phyloP scores from a whole-genome alignment of 2,329 filamentous ascomycete genomes.

The Gaeumannomyces tritici region DNA sequence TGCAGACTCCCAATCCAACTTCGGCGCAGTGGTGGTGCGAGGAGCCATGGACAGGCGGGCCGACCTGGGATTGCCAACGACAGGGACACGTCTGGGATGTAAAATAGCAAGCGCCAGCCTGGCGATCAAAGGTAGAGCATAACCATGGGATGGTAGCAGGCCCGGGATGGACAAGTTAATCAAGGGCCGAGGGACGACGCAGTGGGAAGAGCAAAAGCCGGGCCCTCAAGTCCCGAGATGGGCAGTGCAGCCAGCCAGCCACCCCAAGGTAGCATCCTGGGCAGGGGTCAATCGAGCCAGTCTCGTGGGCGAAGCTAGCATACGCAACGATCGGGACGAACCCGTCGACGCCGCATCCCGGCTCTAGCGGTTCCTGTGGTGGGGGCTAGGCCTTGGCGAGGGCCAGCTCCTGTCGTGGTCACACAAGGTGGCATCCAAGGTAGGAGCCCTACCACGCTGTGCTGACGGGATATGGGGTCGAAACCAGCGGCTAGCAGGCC shows the following conservation, averaged over 20 bases:
- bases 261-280: background rate
- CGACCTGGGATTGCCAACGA: background rate
- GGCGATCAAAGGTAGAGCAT: background rate
- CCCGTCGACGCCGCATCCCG: background rate
- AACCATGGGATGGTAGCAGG: too few species aligned
- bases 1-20: background rate
- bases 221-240: background rate
- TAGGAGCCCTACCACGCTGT: background rate
- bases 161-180: too few species aligned
- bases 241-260: background rate
- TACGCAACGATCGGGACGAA: too few species aligned
- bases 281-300: background rate
- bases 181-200: background rate
- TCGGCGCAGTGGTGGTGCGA: background rate
- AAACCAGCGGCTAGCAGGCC: too few species aligned
- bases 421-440: background rate
- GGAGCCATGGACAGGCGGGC: background rate
- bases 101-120: background rate
- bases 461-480: background rate
- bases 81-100: background rate
- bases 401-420: background rate
- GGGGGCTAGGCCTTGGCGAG: background rate
- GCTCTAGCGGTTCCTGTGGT: background rate
- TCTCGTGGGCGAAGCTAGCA: background rate
- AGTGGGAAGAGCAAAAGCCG: background rate